phyloP scores from a whole-genome alignment of 257 asterid genomes.

The Dorcoceras hygrometricum region DNA sequence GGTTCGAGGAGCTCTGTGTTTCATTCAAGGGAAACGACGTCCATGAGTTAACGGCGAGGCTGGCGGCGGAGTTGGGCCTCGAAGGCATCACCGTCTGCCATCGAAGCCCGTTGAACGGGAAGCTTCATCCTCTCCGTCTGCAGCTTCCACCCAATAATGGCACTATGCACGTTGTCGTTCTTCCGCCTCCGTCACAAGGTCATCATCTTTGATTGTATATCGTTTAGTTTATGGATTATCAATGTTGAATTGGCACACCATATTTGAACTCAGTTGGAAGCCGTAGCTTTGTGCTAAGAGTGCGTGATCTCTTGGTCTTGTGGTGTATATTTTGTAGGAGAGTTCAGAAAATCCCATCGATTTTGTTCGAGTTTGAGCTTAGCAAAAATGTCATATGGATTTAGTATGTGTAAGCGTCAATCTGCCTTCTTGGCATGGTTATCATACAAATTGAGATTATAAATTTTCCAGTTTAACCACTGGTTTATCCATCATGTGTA shows the following conservation, averaged over 20 bases:
- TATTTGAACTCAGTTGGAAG: neutral
- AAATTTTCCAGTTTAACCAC: too few species aligned
- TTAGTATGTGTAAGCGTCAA: too few species aligned
- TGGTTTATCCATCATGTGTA: too few species aligned
- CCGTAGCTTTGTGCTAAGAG: neutral
- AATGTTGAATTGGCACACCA: neutral
- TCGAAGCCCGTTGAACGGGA: constrained; percentile 70
- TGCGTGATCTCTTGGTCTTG: neutral
- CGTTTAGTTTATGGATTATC: neutral
- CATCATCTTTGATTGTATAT: constrained; percentile 20
- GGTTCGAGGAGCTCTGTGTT: constrained; percentile 53
- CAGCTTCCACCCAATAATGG: constrained; percentile 92
- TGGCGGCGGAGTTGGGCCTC: constrained; percentile 63
- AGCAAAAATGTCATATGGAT: too few species aligned
- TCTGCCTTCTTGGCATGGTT: too few species aligned
- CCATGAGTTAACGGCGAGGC: constrained; percentile 46
- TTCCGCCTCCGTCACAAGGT: constrained; percentile 70
- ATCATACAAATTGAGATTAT: too few species aligned
- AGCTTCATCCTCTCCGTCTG: constrained; percentile 84
- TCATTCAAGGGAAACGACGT: constrained; percentile 68
- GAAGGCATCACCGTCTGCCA: constrained; percentile 69
- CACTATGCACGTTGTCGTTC: constrained; percentile 60
- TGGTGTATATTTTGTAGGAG: constrained; percentile 26
- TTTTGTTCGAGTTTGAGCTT: constrained; percentile 26
- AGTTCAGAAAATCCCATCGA: constrained; percentile 2